Base-by-base conservation (phyloP, 306 rosid species). In the Malus asiatica region DNA sequence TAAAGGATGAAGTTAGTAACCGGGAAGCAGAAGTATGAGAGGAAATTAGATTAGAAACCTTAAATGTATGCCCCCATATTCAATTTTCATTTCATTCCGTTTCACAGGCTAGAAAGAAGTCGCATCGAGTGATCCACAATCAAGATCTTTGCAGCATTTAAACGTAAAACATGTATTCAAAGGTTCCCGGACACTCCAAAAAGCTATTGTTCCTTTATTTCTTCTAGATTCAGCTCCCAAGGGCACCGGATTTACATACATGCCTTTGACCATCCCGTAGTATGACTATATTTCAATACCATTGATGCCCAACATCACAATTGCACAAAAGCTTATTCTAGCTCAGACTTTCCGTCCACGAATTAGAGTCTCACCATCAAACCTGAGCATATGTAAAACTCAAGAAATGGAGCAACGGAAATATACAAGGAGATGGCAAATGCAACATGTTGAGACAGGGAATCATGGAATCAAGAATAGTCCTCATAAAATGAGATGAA, bases 1-100 rank as follows among this genome's bases (percentile, higher is more conserved):
- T 4, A 11, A 78, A 71, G 66, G 33, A 76, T 62, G 77, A 59
- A 74, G 76, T 57, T 72, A 22, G 63, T 67, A 53, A 11, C 0
- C 3, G 11, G 32, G 15, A 22, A 46, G 48, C 3, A 70, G 3
- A 20, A 67, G 11, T 4, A 40, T 30, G 11, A 8, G 4, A 53
- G 9, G 7, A 67, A 57, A 22, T 60, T 19, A 53, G 25, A 65
- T 40, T 16, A 25, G 13, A 32, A 29, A 29, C 19, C 6, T 13
- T 9, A 12, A 3, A 33, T 25, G 22, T 22, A 23, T 6, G 72
- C 33, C 46, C 29, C 33, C 33, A 22, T 19, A 35, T 35, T 38
- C 70, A 66, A 8, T 66, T n/a, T 67, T 8, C 10, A 8, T 14
- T 18, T 65, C 8, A 33, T 65, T 33, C 25, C 1, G 45, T 8